Evolutionary conservation across 805 yeast species (phyloP).

Genomic region (Metschnikowia bowlesiae): DNA sequence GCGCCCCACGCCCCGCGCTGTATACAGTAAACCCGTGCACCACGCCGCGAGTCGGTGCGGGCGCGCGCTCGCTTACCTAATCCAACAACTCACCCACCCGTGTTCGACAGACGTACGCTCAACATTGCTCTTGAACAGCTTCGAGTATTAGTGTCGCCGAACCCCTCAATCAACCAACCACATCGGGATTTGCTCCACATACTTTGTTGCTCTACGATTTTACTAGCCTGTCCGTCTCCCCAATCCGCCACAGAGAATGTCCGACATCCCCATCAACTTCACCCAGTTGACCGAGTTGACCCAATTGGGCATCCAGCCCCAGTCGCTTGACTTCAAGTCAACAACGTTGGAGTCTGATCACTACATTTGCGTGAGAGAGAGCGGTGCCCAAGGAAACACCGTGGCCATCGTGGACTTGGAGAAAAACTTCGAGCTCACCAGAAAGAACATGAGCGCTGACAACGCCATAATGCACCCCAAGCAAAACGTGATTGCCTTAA

Average conservation of each 20-base stretch:
- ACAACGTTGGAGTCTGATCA: slow-evolving; percentile 92
- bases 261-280: slow-evolving; percentile 92
- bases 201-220: not conserved
- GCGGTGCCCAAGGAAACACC: slow-evolving; percentile 62
- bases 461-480: slow-evolving; percentile 94
- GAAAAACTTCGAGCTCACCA: slow-evolving; percentile 71
- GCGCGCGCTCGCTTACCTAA: slow-evolving; percentile 11
- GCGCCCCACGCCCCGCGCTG: not conserved
- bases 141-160: slow-evolving; percentile 1
- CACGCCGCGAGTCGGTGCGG: not conserved
- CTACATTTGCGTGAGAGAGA: slow-evolving; percentile 78
- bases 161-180: slow-evolving; percentile 12
- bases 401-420: slow-evolving; percentile 89
- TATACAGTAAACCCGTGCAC: not conserved
- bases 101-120: slow-evolving; percentile 4
- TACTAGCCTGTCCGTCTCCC: not conserved
- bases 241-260: slow-evolving; percentile 8
- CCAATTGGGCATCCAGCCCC: slow-evolving; percentile 77
- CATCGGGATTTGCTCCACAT: not conserved
- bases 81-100: slow-evolving; percentile 12
- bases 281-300: slow-evolving; percentile 91
- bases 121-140: slow-evolving; percentile 5
- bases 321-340: slow-evolving; percentile 84
- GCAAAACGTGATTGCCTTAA: slow-evolving; percentile 82
- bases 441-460: slow-evolving; percentile 96